Evolutionary conservation across 106 monocot species (phyloP), one percentile per base, ranked within the genome.

Genomic region (Amphibolis antarctica): DNA sequence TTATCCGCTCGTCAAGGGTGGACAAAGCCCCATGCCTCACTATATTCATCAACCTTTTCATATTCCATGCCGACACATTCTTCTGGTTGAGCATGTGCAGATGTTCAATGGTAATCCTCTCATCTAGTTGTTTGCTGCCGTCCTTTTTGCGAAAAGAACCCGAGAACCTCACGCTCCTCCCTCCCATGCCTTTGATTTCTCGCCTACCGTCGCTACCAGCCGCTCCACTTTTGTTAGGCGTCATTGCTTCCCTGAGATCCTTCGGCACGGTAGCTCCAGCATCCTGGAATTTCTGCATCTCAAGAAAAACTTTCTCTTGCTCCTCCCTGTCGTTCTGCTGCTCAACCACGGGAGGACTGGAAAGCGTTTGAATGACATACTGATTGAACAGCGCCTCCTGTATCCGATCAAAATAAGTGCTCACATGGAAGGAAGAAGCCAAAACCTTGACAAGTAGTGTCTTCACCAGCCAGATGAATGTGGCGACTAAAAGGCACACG

Each of bases 321-420:
- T 94, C 88, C 10, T 82, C 75, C 55, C 43, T 51, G 44, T 46
- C 29, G 10, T 72, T 36, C 61, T 65, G 61, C 29, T 76, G 68
- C 53, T 88, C 88, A 1, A 81, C 42, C 17, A 85, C 6, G 1
- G 88, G 88, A 7, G 85, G 88, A 0, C 93, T 88, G 0, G 88
- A 88, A 29, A 93, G 81, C 15, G 88, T 93, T 78, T 88, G 81
- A 21, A 93, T 76, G 13, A 93, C 70, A 44, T 88, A 88, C 74
- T 93, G 93, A 56, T 93, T 93, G 72, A 93, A 93, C 12, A 88
- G 27, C 3, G 88, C 70, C 50, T 93, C 93, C 58, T 88, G 93
- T 18, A 93, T 93, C 24, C 93, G 66, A 44, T 93, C 93, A 46
- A 93, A 93, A 71, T 88, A 93, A 26, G 82, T 88, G 62, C 80